Base-by-base conservation (phyloP, 2,329 filamentous ascomycete species). In the Claviceps cyperi region DNA sequence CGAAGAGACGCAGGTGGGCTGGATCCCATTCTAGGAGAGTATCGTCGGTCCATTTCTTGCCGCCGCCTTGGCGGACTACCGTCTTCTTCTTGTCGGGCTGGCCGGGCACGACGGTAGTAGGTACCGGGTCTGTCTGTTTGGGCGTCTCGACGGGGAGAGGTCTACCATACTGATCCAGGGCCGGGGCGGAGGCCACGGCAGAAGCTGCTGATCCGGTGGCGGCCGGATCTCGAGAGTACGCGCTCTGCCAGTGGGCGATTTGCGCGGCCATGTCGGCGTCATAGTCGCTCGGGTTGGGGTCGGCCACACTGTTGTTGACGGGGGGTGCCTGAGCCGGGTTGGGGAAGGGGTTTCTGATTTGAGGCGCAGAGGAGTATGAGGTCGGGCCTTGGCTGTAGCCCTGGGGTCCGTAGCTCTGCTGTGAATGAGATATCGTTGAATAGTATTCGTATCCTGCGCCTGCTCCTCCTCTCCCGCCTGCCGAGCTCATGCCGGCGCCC, bases 11-110 rank as follows among this genome's bases (percentile, higher is more conserved):
- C 61, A 95, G 86, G 64, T 98, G 92, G 28, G 85, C 79, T 1
- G 91, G 91, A 62, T 97, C 90, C 92, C 92, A 98, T 64, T 97
- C 92, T 2, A 97, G 77, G 3, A 98, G 78, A 0, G 84, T 78
- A 51, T 86, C 76, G 64, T 98, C 92, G 22, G 85, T 84, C 92
- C 92, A 98, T 52, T 81, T 85, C 70, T 94, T 87, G 50, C 92
- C 92, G 54, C 92, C 92, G 47, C 91, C 92, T 53, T 85, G 78
- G 39, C 92, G 84, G 46, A 88, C 74, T 0, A 98, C 92, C 0
- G 92, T 98, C 68, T 90, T 90, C 59, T 86, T 80, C 61, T 83
- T 84, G 53, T 82, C 73, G 1, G 74, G 68, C 49, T 73, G 69
- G 28, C 68, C 70, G 7, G 75, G 69, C 1, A 72, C 68, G 8